Conservation (phyloP, 2,329 filamentous ascomycete species). For the Dryadomyces sulphureus region DNA sequence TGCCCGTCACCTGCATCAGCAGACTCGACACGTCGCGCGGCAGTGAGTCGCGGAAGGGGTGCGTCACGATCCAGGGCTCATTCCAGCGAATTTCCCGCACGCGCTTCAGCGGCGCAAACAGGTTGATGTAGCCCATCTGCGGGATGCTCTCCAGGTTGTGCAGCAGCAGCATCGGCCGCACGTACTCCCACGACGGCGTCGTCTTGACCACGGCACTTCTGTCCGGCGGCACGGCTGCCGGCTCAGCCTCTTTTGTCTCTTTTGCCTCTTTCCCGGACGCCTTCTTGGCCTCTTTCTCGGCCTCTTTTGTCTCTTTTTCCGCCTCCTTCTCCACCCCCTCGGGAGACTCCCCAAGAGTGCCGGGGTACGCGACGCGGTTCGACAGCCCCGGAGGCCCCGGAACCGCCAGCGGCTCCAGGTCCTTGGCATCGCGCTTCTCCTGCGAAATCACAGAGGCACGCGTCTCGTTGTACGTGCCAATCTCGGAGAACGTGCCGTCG, state of each 20-base stretch:
- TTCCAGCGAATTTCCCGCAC: constrained; percentile 18
- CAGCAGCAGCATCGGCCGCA: constrained; percentile 12
- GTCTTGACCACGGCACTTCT: no score
- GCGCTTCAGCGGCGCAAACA: constrained; percentile 14
- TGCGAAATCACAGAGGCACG: constrained; percentile 13
- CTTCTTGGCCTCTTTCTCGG: not conserved
- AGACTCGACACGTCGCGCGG: constrained; percentile 16
- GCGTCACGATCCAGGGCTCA: constrained; percentile 6
- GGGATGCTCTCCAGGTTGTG: constrained; percentile 8
- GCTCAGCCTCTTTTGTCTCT: not conserved
- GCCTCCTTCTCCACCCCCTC: no score
- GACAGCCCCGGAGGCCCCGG: not conserved
- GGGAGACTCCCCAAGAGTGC: no score
- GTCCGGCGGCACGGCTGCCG: not conserved
- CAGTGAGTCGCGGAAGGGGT: constrained; percentile 12
- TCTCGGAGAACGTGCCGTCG: constrained; percentile 16
- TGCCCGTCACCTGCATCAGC: constrained; percentile 18
- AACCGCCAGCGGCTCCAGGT: constrained; percentile 6
- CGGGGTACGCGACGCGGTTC: no score
- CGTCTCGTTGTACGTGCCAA: constrained; percentile 5
- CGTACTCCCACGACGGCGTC: constrained; percentile 14
- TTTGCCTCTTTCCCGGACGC: no score
- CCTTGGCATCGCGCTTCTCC: constrained; percentile 5
- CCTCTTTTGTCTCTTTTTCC: no score
- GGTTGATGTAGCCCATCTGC: constrained; percentile 10